Evolutionary conservation across 441 rosid genomes (phyloP).

Genomic region (Mallotus repandus): DNA sequence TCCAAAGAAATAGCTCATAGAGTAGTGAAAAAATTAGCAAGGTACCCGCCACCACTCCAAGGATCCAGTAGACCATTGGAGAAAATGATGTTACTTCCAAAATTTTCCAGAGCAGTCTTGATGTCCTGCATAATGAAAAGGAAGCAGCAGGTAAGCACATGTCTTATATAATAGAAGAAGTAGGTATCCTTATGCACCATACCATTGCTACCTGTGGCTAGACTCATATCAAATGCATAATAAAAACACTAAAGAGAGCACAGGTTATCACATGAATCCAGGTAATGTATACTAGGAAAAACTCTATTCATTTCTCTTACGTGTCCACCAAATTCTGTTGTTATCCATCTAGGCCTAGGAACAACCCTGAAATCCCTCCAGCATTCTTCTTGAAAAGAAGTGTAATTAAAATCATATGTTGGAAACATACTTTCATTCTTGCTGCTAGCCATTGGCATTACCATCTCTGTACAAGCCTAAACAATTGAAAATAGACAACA

Average conservation of each 20-base stretch:
- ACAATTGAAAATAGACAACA: slow-evolving; percentile 18
- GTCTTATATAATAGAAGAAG: not conserved
- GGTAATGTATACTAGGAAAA: slow-evolving; percentile 5
- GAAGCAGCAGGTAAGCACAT: not conserved
- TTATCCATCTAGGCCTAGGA: slow-evolving; percentile 81
- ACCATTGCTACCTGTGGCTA: not conserved
- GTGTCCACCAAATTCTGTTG: slow-evolving; percentile 81
- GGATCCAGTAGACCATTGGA: slow-evolving; percentile 90
- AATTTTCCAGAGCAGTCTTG: slow-evolving; percentile 51
- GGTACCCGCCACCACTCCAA: slow-evolving; percentile 88
- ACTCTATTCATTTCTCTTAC: slow-evolving; percentile 37
- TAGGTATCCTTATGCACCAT: not conserved
- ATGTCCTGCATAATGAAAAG: slow-evolving; percentile 52
- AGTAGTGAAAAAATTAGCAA: slow-evolving; percentile 13
- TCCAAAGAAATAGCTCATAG: no score
- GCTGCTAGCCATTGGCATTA: slow-evolving; percentile 84
- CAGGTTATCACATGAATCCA: not conserved
- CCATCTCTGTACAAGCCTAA: slow-evolving; percentile 94
- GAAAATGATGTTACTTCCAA: slow-evolving; percentile 89
- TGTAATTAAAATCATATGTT: slow-evolving; percentile 52
- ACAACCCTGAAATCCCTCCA: slow-evolving; percentile 49
- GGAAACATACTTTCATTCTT: slow-evolving; percentile 63
- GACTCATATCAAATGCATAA: slow-evolving; percentile 1
- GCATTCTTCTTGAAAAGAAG: slow-evolving; percentile 62
- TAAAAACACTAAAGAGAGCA: not conserved